A percentile compares a stretch with the other conserved stretches of the same genome.
Conservation (phyloP, 768 basidiomycete species). For the Boletus fagicola region DNA sequence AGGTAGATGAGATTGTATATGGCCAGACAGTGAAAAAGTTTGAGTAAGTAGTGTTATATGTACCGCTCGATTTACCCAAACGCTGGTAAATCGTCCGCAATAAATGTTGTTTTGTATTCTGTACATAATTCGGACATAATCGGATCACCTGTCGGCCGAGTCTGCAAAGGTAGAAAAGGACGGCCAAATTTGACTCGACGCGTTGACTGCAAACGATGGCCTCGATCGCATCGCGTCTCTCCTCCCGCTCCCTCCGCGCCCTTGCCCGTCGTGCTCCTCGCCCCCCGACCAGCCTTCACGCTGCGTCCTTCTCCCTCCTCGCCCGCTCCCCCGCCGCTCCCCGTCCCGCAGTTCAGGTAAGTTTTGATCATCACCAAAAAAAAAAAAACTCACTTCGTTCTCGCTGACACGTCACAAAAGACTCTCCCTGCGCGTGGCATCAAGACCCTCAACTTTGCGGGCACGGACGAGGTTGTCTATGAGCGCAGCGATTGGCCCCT, state of each 20-base stretch:
- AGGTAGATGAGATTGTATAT: conserved; percentile 44
- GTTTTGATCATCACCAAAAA: conserved; percentile 27
- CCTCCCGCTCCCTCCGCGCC: conserved; percentile 61
- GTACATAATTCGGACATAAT: conserved; percentile 10
- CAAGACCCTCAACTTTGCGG: conserved; percentile 96
- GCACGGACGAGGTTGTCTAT: conserved; percentile 89
- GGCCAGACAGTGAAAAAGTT: conserved; percentile 34
- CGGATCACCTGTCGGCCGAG: conserved; percentile 18
- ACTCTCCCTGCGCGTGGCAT: conserved; percentile 66
- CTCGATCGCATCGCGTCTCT: conserved; percentile 57
- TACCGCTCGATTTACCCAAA: no score
- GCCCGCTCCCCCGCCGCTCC: conserved; percentile 40
- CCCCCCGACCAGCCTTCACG: conserved; percentile 40
- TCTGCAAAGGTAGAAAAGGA: conserved; percentile 12
- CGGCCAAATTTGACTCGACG: not conserved
- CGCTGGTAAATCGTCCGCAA: no score
- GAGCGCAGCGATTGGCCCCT: conserved; percentile 98
- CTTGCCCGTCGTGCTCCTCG: conserved; percentile 67
- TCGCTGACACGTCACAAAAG: conserved; percentile 26
- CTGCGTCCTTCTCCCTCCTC: conserved; percentile 70
- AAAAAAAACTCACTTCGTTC: conserved; percentile 19
- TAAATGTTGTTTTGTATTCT: no score
- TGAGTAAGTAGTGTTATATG: no score
- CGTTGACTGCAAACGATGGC: conserved; percentile 44
- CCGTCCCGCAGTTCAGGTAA: conserved; percentile 26